A percentile compares a stretch with the other conserved stretches of the same genome.
phyloP scores from a whole-genome alignment of 78 protist species.

The Cavenderia fasciculata region DNA sequence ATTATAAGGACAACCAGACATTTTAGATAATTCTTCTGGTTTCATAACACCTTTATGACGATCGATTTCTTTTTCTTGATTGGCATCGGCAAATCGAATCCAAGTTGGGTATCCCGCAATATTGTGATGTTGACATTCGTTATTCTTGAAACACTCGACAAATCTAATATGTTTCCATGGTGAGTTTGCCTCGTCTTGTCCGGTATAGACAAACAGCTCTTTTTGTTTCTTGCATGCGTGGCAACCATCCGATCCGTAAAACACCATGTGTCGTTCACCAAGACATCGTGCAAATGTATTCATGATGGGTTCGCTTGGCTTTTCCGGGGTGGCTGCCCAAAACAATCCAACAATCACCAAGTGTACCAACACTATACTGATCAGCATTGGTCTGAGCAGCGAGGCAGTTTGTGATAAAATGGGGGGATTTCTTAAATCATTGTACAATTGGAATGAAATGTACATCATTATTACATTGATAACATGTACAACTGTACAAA shows the following conservation, averaged over 20 bases:
- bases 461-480: conserved; percentile 44
- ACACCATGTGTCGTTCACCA: conserved; percentile 35
- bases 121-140: neutral
- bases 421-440: conserved; percentile 19
- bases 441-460: conserved; percentile 25
- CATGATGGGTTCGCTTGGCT: neutral
- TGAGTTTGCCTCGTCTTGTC: neutral
- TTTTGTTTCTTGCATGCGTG: conserved; percentile 51
- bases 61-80: neutral
- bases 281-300: conserved; percentile 41
- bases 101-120: conserved; percentile 62
- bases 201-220: neutral
- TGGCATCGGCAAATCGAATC: neutral
- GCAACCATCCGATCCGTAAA: conserved; percentile 31
- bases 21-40: neutral
- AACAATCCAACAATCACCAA: neutral
- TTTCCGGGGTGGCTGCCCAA: neutral
- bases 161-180: conserved; percentile 35
- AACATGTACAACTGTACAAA: conserved; percentile 66
- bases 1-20: conserved; percentile 48
- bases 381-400: neutral
- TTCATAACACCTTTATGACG: conserved; percentile 57
- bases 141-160: conserved; percentile 22
- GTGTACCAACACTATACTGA: conserved; percentile 1
- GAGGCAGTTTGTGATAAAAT: neutral